A percentile compares a stretch with the other conserved stretches of the same genome.
phyloP scores from a whole-genome alignment of 2,329 filamentous ascomycete species.

The Elsinoe ampelina region DNA sequence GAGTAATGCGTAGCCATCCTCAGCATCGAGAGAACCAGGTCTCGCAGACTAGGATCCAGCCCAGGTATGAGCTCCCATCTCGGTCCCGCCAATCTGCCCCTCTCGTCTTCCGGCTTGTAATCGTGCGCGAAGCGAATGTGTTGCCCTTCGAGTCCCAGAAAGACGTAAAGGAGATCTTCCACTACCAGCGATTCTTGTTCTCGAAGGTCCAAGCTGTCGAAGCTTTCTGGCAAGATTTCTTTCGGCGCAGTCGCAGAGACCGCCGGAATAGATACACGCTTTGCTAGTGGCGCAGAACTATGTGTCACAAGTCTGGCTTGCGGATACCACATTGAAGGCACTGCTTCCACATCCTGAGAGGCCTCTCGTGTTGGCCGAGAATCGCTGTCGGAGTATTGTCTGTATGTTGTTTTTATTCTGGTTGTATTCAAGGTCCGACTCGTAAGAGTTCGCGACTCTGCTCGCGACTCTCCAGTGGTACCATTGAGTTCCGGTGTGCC shows the following conservation, averaged over 20 bases:
- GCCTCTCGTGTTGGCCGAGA: not conserved
- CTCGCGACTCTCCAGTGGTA: not conserved
- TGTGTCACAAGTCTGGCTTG: conserved; percentile 64
- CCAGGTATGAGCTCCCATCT: conserved; percentile 70
- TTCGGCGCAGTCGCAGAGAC: conserved; percentile 58
- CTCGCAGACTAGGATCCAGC: conserved; percentile 81
- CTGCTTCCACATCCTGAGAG: not conserved
- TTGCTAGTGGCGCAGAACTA: conserved; percentile 63
- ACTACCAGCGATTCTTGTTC: conserved; percentile 79
- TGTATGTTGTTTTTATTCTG: conserved; percentile 8
- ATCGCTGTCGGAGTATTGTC: conserved; percentile 6
- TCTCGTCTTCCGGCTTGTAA: conserved; percentile 77
- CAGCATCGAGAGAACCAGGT: conserved; percentile 79
- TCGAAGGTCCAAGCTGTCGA: conserved; percentile 65
- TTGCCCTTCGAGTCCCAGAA: conserved; percentile 98
- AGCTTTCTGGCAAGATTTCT: conserved; percentile 55
- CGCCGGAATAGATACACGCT: conserved; percentile 53
- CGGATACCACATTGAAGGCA: conserved; percentile 56
- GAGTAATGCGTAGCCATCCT: conserved; percentile 91
- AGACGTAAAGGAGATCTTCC: conserved; percentile 85
- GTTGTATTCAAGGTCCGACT: conserved; percentile 10
- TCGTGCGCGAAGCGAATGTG: conserved; percentile 79
- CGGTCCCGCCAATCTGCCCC: conserved; percentile 76
- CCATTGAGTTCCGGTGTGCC: conserved; percentile 10
- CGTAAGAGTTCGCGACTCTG: not conserved